Conservation (phyloP, 73 alveolate genomes). For the Tetrahymena elliotti region DNA sequence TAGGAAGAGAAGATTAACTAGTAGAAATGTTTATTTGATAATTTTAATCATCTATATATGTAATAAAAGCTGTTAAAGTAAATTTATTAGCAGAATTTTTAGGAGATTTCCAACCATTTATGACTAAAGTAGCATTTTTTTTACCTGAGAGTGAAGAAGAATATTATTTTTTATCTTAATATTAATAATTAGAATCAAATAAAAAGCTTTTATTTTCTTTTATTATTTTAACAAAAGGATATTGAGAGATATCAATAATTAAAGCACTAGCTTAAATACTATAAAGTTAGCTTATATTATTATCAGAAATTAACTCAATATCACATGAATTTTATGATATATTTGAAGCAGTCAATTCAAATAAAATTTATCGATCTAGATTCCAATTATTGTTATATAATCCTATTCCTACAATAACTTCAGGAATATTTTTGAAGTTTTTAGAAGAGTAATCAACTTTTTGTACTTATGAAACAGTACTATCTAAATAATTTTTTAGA, state of each 20-base stretch:
- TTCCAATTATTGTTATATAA: background rate
- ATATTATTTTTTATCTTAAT: background rate
- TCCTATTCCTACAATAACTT: background rate
- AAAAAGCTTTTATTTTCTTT: background rate
- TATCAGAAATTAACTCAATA: background rate
- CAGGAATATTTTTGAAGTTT: background rate
- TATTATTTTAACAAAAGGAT: background rate
- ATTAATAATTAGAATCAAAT: background rate
- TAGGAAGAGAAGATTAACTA: background rate
- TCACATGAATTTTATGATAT: background rate
- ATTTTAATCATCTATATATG: background rate
- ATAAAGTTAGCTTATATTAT: background rate
- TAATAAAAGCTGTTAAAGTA: background rate
- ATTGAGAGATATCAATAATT: background rate
- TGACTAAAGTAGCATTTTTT: background rate
- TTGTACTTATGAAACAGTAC: background rate
- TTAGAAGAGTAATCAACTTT: background rate
- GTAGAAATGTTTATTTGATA: background rate
- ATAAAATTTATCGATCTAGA: background rate
- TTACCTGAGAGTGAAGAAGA: background rate
- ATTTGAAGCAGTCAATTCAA: background rate
- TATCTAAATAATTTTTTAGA: background rate
- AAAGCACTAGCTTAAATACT: background rate
- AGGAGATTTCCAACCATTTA: background rate
- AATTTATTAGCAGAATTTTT: background rate